Evolutionary conservation across 192 early-diverging fungal genomes (phyloP).

Genomic region (Coemansia sp.): DNA sequence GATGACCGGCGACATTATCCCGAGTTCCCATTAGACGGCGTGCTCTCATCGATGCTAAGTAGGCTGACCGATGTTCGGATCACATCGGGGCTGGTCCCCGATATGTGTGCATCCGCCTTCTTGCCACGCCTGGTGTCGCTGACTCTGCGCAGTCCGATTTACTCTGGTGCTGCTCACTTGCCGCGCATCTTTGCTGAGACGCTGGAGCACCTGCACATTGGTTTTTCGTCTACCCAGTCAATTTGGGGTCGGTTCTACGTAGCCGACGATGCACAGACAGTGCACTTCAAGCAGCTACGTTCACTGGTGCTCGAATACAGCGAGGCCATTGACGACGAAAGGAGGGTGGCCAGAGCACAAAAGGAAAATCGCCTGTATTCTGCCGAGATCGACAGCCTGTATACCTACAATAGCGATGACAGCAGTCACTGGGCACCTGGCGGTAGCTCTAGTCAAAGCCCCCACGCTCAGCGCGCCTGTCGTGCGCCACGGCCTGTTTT

Average conservation of each 20-base stretch:
- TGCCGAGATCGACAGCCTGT: background rate
- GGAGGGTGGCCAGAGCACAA: background rate
- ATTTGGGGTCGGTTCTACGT: conserved; percentile 43
- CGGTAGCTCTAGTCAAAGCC: background rate
- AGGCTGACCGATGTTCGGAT: conserved; percentile 12
- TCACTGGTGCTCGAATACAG: conserved; percentile 31
- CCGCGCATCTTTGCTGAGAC: conserved; percentile 37
- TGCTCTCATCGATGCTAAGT: conserved; percentile 29
- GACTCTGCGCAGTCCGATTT: conserved; percentile 28
- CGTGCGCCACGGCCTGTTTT: conserved; percentile 10
- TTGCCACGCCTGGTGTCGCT: conserved; percentile 25
- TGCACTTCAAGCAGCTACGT: conserved; percentile 19
- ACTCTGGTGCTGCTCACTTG: conserved; percentile 15
- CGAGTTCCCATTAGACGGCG: conserved; percentile 37
- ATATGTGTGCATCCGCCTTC: conserved; percentile 29
- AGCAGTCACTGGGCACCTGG: background rate
- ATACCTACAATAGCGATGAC: background rate
- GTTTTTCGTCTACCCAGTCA: conserved; percentile 32
- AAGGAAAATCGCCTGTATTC: background rate
- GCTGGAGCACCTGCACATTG: conserved; percentile 20
- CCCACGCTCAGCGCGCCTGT: background rate
- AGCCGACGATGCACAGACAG: background rate
- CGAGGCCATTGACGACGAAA: conserved; percentile 5
- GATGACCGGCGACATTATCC: conserved; percentile 26
- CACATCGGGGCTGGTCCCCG: conserved; percentile 24